Conservation (phyloP, 116 monocot species). For the Papilionanthe hybrid region DNA sequence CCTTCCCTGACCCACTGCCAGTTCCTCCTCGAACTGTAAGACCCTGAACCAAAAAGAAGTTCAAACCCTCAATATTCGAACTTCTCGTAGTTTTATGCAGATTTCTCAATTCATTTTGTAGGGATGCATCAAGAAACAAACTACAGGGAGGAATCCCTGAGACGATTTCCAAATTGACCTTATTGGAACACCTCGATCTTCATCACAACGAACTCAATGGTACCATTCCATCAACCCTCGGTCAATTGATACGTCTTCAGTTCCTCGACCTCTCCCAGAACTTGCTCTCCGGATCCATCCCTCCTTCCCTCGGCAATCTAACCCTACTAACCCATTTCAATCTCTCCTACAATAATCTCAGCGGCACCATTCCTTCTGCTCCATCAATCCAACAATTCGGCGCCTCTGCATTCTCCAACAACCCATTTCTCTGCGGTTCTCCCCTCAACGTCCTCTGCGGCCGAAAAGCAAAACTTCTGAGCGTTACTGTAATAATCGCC, state of each 20-base stretch:
- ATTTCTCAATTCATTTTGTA: slow-evolving; percentile 25
- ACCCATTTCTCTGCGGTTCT: slow-evolving; percentile 70
- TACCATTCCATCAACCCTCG: slow-evolving; percentile 50
- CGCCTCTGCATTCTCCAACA: slow-evolving; percentile 47
- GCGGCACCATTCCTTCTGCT: slow-evolving; percentile 55
- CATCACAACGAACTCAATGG: slow-evolving; percentile 54
- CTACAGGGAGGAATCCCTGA: slow-evolving; percentile 63
- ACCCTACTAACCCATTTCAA: slow-evolving; percentile 58
- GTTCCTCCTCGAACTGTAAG: slow-evolving; percentile 83
- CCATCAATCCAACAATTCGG: slow-evolving; percentile 54
- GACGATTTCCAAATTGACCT: slow-evolving; percentile 61
- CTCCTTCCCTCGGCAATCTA: slow-evolving; percentile 40
- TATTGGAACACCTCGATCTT: slow-evolving; percentile 61
- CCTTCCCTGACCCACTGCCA: slow-evolving; percentile 51
- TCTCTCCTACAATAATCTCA: slow-evolving; percentile 73
- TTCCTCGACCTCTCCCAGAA: slow-evolving; percentile 76
- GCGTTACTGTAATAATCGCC: slow-evolving; percentile 58
- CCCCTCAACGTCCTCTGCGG: slow-evolving; percentile 45
- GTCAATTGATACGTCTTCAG: slow-evolving; percentile 39
- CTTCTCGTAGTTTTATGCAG: neutral
- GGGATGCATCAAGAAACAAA: slow-evolving; percentile 64
- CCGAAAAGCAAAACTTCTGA: slow-evolving; percentile 28
- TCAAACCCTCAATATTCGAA: slow-evolving; percentile 1
- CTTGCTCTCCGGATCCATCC: slow-evolving; percentile 57
- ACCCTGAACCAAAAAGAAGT: neutral